Evolutionary conservation across 1,284 basidiomycete species (phyloP).

Genomic region (Cutaneotrichosporon cavernicola): DNA sequence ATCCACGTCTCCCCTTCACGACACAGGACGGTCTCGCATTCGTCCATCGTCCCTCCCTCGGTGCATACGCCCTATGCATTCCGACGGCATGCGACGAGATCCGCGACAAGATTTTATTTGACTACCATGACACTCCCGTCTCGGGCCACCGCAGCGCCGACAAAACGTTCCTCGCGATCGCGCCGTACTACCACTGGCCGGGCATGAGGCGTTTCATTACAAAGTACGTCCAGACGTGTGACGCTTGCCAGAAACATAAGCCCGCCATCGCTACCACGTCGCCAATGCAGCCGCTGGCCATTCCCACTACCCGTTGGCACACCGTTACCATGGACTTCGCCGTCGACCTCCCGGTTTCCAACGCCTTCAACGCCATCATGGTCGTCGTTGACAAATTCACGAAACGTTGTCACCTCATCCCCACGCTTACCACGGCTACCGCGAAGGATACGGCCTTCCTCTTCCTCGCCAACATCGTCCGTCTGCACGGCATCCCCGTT

Average conservation of each 20-base stretch:
- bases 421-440: slow-evolving; percentile 24
- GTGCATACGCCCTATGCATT: not conserved
- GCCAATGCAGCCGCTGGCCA: no score
- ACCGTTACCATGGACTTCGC: slow-evolving; percentile 32
- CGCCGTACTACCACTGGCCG: not conserved
- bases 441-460: not conserved
- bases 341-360: slow-evolving; percentile 51
- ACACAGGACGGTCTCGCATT: not conserved
- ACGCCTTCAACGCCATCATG: slow-evolving; percentile 52
- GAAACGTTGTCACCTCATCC: slow-evolving; percentile 55
- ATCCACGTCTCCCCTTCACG: not conserved
- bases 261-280: no score
- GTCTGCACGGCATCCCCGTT: not conserved
- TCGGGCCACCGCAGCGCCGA: not conserved
- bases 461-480: not conserved
- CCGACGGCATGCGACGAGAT: not conserved
- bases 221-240: no score
- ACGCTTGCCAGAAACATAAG: no score
- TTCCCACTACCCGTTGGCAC: no score
- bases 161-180: not conserved
- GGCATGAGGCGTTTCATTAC: no score
- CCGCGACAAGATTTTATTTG: not conserved
- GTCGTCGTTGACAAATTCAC: slow-evolving; percentile 56
- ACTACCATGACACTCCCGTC: not conserved
- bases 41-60: not conserved